Percentiles rank a stretch among this genome's conserved stretches.
phyloP scores from a whole-genome alignment of 305 asterid genomes.

The Ajuga reptans region DNA sequence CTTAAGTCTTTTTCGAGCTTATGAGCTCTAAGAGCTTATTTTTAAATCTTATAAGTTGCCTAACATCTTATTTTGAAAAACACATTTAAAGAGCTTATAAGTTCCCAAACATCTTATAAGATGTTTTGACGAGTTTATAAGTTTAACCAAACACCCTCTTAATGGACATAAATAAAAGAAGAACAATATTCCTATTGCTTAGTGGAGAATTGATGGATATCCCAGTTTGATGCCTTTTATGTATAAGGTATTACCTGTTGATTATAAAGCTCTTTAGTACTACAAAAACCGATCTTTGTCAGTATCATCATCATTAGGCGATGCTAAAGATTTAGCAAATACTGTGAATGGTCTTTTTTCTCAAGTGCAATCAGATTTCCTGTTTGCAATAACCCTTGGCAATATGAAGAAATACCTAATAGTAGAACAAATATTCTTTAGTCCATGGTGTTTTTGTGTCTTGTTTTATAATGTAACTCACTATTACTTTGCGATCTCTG shows the following conservation, averaged over 20 bases:
- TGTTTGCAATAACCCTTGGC: neutral
- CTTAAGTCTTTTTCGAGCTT: too few species aligned
- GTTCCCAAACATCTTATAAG: too few species aligned
- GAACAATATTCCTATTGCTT: neutral
- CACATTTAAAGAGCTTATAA: too few species aligned
- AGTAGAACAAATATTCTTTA: neutral
- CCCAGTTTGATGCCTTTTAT: neutral
- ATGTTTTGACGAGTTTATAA: too few species aligned
- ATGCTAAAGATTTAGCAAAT: too few species aligned
- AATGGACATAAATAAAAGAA: neutral
- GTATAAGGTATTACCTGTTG: neutral
- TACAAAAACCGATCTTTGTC: neutral
- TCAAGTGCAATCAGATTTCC: neutral
- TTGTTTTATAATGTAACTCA: neutral
- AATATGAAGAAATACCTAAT: too few species aligned
- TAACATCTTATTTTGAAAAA: too few species aligned
- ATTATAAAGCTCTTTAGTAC: neutral
- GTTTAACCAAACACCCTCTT: too few species aligned
- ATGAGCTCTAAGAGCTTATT: too few species aligned
- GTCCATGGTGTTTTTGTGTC: neutral
- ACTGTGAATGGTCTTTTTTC: neutral
- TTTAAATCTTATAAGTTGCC: too few species aligned
- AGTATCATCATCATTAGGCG: neutral
- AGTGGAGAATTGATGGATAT: constrained; percentile 12
- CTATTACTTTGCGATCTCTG: neutral